phyloP scores from a whole-genome alignment of 805 yeast species.

The Ascoidea tarda region DNA sequence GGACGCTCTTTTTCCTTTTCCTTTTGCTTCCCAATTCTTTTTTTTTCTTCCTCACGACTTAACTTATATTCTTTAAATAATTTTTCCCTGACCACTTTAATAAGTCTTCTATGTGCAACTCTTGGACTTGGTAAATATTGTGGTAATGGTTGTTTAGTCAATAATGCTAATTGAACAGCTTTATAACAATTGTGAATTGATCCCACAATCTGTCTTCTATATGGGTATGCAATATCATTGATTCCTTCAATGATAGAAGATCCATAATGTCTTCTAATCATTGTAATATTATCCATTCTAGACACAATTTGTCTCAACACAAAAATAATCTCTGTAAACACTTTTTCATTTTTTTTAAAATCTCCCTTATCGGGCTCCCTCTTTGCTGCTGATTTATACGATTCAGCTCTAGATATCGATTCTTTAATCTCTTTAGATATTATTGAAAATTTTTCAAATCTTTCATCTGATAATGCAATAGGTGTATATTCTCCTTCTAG shows the following conservation, averaged over 20 bases:
- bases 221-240: slow-evolving; percentile 23
- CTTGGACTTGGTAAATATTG: slow-evolving; percentile 35
- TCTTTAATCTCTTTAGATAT: slow-evolving; percentile 23
- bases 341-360: slow-evolving; percentile 23
- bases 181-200: slow-evolving; percentile 24
- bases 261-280: slow-evolving; percentile 28
- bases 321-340: slow-evolving; percentile 30
- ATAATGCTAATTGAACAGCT: slow-evolving; percentile 28
- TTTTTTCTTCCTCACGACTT: slow-evolving; percentile 1
- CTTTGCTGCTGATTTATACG: slow-evolving; percentile 24
- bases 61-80: slow-evolving; percentile 16
- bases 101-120: slow-evolving; percentile 30
- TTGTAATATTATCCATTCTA: slow-evolving; percentile 29
- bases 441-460: slow-evolving; percentile 19
- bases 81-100: slow-evolving; percentile 26
- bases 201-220: slow-evolving; percentile 30
- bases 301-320: slow-evolving; percentile 31
- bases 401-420: slow-evolving; percentile 25
- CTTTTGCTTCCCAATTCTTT: slow-evolving; percentile 5
- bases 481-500: slow-evolving; percentile 21
- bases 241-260: slow-evolving; percentile 31
- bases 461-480: slow-evolving; percentile 16
- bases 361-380: slow-evolving; percentile 37
- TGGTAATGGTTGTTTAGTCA: slow-evolving; percentile 31
- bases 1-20: neutral